Conservation (phyloP, 2,329 filamentous ascomycete species). For the Clonostachys chloroleuca region DNA sequence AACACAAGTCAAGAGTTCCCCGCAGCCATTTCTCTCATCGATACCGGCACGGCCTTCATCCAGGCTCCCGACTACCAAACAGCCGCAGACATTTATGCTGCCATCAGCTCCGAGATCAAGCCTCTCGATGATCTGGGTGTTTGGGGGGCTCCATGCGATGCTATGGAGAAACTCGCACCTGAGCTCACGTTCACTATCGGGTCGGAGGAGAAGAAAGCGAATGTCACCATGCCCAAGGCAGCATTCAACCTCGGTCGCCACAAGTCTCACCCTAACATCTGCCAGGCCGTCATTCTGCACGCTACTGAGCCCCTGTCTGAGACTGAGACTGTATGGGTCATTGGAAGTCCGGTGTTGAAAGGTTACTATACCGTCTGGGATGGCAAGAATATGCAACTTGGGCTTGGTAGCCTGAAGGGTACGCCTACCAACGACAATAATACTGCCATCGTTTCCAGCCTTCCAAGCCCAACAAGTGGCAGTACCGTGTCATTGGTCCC, state of each 20-base stretch:
- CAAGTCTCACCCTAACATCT: conserved; percentile 10
- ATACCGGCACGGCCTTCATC: conserved; percentile 23
- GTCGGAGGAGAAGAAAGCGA: conserved; percentile 8
- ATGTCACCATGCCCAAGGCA: conserved; percentile 18
- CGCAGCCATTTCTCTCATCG: conserved; percentile 15
- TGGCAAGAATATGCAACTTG: conserved; percentile 14
- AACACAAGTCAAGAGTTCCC: conserved; percentile 7
- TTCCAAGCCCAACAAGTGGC: not conserved
- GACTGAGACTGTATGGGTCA: conserved; percentile 16
- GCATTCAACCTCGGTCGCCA: conserved; percentile 26
- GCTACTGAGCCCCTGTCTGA: conserved; percentile 8
- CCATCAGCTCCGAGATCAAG: conserved; percentile 19
- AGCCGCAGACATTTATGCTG: conserved; percentile 18
- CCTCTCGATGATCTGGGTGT: conserved; percentile 19
- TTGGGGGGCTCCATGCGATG: conserved; percentile 24
- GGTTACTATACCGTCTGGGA: conserved; percentile 29
- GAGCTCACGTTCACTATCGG: conserved; percentile 23
- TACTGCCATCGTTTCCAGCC: not conserved
- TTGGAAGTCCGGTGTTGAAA: conserved; percentile 24
- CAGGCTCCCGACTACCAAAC: conserved; percentile 18
- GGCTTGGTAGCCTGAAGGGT: conserved; percentile 11
- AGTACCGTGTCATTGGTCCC: not conserved
- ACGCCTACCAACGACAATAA: not conserved
- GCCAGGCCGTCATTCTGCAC: conserved; percentile 21
- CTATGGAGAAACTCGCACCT: conserved; percentile 15